Conservation (phyloP, 2,329 filamentous ascomycete species). For the Calonectria pseudoreteaudii region DNA sequence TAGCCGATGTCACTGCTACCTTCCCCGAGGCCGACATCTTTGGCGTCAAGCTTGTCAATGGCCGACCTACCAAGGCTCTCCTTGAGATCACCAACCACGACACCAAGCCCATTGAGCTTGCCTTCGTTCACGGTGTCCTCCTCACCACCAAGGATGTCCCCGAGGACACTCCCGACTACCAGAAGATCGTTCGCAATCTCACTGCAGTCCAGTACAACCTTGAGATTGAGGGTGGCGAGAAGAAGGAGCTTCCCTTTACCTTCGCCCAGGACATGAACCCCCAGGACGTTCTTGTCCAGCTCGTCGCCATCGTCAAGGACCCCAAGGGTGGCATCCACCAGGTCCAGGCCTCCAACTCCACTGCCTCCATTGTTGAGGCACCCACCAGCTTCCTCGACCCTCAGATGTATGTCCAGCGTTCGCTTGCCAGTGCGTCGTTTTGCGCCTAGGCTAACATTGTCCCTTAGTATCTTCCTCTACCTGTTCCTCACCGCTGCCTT, state of each 20-base stretch:
- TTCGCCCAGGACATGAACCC: conserved; percentile 94
- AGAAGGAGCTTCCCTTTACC: conserved; percentile 81
- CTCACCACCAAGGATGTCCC: conserved; percentile 66
- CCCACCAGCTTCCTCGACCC: conserved; percentile 94
- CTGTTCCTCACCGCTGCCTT: conserved; percentile 86
- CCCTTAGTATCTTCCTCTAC: conserved; percentile 93
- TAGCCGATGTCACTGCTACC: conserved; percentile 73
- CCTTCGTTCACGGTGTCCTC: conserved; percentile 82
- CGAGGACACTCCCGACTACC: conserved; percentile 56
- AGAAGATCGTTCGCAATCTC: conserved; percentile 83
- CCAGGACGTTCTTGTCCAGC: conserved; percentile 83
- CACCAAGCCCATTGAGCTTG: conserved; percentile 77
- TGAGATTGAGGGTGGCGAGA: conserved; percentile 79
- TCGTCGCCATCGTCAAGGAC: conserved; percentile 80
- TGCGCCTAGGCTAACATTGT: conserved; percentile 5
- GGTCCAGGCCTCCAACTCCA: conserved; percentile 82
- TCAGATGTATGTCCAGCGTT: conserved; percentile 79
- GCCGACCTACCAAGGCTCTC: conserved; percentile 83
- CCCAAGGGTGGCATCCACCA: conserved; percentile 78
- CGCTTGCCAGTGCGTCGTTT: not conserved
- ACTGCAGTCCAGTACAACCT: conserved; percentile 81
- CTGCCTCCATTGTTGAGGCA: conserved; percentile 88
- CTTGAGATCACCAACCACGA: conserved; percentile 90
- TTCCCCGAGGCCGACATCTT: conserved; percentile 84
- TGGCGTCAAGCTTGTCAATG: conserved; percentile 95